Percentiles rank a stretch among this genome's conserved stretches.
Conservation (phyloP, 2,329 filamentous ascomycete species). For the Westerdykella sp. region DNA sequence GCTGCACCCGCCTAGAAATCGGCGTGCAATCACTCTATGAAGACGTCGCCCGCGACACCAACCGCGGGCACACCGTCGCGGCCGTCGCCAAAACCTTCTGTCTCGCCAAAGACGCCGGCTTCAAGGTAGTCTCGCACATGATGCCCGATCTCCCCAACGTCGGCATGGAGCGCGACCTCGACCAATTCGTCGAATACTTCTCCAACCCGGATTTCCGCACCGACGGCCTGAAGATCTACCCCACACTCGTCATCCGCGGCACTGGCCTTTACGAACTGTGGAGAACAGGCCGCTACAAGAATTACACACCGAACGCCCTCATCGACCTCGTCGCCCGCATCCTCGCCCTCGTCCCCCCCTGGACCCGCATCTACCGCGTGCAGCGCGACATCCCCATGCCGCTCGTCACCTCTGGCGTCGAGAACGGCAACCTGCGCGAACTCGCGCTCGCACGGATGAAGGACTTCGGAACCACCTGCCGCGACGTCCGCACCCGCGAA, state of each 20-base stretch:
- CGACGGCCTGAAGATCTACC: slow-evolving; percentile 96
- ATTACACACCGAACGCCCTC: slow-evolving; percentile 95
- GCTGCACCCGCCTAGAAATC: slow-evolving; percentile 88
- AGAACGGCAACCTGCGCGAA: slow-evolving; percentile 94
- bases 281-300: slow-evolving; percentile 95
- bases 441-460: slow-evolving; percentile 96
- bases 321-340: slow-evolving; percentile 97
- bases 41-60: slow-evolving; percentile 96
- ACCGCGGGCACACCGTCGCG: slow-evolving; percentile 91
- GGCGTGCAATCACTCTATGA: slow-evolving; percentile 97
- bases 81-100: slow-evolving; percentile 95
- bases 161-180: slow-evolving; percentile 93
- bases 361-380: slow-evolving; percentile 97
- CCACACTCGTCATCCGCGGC: slow-evolving; percentile 91
- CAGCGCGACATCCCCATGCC: slow-evolving; percentile 99
- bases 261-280: slow-evolving; percentile 96
- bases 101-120: slow-evolving; percentile 94
- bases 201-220: slow-evolving; percentile 94
- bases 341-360: slow-evolving; percentile 85
- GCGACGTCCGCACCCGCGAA: slow-evolving; percentile 91
- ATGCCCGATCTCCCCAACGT: slow-evolving; percentile 99
- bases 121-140: slow-evolving; percentile 99
- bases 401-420: slow-evolving; percentile 93
- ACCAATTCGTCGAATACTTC: slow-evolving; percentile 97
- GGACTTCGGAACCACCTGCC: slow-evolving; percentile 94